Evolutionary conservation across 148 eudicot species (phyloP).

Genomic region (Spergularia marina): DNA sequence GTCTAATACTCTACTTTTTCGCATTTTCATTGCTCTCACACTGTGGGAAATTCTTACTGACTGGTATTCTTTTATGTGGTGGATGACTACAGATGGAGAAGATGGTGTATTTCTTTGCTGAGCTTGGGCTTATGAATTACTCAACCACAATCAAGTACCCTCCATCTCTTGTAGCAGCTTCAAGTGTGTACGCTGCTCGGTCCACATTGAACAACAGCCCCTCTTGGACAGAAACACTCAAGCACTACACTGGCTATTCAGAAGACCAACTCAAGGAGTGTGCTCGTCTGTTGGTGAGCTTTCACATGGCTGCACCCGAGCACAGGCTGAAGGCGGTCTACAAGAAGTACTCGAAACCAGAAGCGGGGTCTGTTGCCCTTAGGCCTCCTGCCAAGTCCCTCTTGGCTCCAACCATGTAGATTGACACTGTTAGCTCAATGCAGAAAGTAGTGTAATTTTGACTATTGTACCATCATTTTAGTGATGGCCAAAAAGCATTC

Average conservation of each 20-base stretch:
- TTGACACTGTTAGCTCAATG: conserved; percentile 12
- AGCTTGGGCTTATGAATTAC: conserved; percentile 54
- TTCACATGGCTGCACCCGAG: conserved; percentile 33
- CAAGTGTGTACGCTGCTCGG: conserved; percentile 56
- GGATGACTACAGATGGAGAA: conserved; percentile 42
- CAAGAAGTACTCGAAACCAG: conserved; percentile 44
- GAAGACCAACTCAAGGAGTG: conserved; percentile 44
- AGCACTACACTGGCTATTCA: conserved; percentile 50
- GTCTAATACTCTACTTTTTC: background rate
- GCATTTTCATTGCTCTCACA: no score
- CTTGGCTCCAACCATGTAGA: conserved; percentile 27
- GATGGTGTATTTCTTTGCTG: conserved; percentile 52
- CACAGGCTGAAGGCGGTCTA: conserved; percentile 36
- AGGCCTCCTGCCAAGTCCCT: conserved; percentile 38
- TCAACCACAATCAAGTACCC: conserved; percentile 30
- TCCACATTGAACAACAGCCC: conserved; percentile 39
- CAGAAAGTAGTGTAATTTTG: conserved; percentile 1
- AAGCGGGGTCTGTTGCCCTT: conserved; percentile 37
- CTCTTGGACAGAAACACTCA: conserved; percentile 55
- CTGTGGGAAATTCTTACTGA: background rate
- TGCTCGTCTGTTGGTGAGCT: conserved; percentile 33
- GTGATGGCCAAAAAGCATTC: conserved; percentile 12
- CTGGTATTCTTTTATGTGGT: background rate
- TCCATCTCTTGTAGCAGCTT: conserved; percentile 55
- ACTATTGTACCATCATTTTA: conserved; percentile 10